phyloP scores from a whole-genome alignment of 225 moss, liverwort and hornwort genomes.

The Ulota crispa region DNA sequence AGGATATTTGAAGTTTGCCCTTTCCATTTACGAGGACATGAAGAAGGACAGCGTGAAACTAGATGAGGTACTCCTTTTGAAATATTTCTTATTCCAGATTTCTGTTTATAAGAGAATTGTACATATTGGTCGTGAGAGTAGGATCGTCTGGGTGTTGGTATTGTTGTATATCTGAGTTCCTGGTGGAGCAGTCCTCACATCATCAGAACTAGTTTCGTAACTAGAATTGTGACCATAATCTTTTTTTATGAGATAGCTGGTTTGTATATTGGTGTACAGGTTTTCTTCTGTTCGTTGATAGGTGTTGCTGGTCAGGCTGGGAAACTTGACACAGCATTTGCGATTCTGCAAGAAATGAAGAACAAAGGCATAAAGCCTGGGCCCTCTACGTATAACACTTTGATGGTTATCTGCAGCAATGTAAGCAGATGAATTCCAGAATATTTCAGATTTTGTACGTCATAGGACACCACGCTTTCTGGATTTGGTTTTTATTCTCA shows the following conservation, averaged over 20 bases:
- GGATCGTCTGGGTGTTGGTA: not conserved
- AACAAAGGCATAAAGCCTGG: slow-evolving; percentile 47
- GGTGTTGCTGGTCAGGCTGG: slow-evolving; percentile 73
- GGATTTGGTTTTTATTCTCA: not conserved
- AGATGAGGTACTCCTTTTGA: slow-evolving; percentile 59
- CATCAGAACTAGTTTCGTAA: not conserved
- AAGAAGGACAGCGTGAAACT: slow-evolving; percentile 59
- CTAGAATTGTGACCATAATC: not conserved
- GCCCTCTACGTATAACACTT: slow-evolving; percentile 53
- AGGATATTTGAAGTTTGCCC: slow-evolving; percentile 54
- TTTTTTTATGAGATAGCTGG: not conserved
- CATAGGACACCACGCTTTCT: not conserved
- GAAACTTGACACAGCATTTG: slow-evolving; percentile 58
- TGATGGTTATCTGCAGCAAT: slow-evolving; percentile 85
- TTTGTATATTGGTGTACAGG: slow-evolving; percentile 34
- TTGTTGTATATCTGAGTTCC: not conserved
- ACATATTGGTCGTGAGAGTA: not conserved
- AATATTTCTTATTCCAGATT: not conserved
- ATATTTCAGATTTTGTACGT: not conserved
- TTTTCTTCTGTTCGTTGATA: slow-evolving; percentile 78
- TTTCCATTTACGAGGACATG: slow-evolving; percentile 62
- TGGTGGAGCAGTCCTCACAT: not conserved
- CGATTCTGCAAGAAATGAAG: slow-evolving; percentile 68
- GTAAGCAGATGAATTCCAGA: slow-evolving; percentile 39
- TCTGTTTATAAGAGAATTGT: not conserved